A percentile compares a stretch with the other conserved stretches of the same genome.
Conservation (phyloP, 805 yeast genomes). For the Metschnikowia colocasiae region DNA sequence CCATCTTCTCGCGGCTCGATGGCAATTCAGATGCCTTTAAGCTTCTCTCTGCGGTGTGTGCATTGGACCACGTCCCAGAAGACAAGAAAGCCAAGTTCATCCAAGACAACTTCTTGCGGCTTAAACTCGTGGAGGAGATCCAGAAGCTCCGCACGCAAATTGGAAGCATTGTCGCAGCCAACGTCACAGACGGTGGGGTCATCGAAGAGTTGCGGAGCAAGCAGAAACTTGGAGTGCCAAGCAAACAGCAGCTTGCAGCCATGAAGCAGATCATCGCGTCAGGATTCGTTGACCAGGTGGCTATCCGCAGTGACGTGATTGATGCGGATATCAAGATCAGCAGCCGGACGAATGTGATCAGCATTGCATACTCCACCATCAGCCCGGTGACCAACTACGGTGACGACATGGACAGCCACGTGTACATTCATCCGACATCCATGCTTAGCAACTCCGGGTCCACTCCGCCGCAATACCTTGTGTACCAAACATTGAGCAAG, state of each 20-base stretch:
- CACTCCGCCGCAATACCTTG: constrained; percentile 74
- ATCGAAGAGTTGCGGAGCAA: constrained; percentile 40
- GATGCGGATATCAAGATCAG: constrained; percentile 59
- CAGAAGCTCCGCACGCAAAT: constrained; percentile 76
- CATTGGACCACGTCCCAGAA: constrained; percentile 68
- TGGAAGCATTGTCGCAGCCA: constrained; percentile 64
- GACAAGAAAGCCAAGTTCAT: constrained; percentile 48
- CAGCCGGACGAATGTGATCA: constrained; percentile 54
- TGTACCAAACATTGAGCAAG: constrained; percentile 63
- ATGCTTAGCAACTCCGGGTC: constrained; percentile 57
- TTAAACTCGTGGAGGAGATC: constrained; percentile 83
- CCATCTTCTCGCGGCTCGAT: constrained; percentile 65
- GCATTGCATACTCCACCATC: constrained; percentile 63
- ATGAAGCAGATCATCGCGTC: constrained; percentile 89
- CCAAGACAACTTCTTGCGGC: constrained; percentile 62
- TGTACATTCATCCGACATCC: constrained; percentile 79
- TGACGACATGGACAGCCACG: constrained; percentile 46
- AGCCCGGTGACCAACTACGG: constrained; percentile 40
- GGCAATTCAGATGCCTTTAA: constrained; percentile 70
- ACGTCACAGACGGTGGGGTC: constrained; percentile 57
- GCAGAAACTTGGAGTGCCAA: constrained; percentile 62
- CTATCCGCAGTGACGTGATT: constrained; percentile 73
- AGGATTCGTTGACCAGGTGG: constrained; percentile 89
- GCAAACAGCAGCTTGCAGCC: constrained; percentile 64
- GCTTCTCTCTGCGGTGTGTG: constrained; percentile 79